These are phyloP conservation scores for Saccharomycodes ludwigii DNA, from an alignment of 805 yeast genomes.

Conservation along the genomic window DNA sequence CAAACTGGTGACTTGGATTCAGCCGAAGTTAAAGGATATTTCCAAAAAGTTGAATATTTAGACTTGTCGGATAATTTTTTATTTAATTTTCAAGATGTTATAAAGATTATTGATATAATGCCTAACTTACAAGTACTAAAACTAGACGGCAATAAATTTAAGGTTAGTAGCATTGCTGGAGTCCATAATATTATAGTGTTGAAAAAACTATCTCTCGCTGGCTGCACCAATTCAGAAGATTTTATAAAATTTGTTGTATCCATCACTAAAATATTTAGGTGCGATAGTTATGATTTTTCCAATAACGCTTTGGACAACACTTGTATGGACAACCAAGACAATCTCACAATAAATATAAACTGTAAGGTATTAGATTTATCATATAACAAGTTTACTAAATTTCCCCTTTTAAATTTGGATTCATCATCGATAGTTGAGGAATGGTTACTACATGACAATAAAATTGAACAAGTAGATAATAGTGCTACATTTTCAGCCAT, in stretches of 20 bases:
- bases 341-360: background rate
- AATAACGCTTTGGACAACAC: too few relatives aligned
- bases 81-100: conserved; percentile 26
- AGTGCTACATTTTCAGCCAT: too few relatives aligned
- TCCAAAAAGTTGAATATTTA: conserved; percentile 24
- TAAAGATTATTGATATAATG: conserved; percentile 25
- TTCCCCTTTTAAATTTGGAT: conserved; percentile 19
- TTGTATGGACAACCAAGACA: too few relatives aligned
- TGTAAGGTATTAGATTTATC: conserved; percentile 26
- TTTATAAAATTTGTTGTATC: background rate
- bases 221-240: too few relatives aligned
- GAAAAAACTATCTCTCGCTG: background rate
- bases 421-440: too few relatives aligned
- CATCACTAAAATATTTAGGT: background rate
- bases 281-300: too few relatives aligned
- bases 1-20: background rate
- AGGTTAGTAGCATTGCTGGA: conserved; percentile 6
- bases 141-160: conserved; percentile 32
- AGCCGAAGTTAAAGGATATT: background rate
- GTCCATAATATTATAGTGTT: conserved; percentile 1
- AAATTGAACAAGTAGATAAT: too few relatives aligned
- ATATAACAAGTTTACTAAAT: conserved; percentile 25
- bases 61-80: conserved; percentile 55
- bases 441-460: too few relatives aligned
- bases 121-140: conserved; percentile 30